Percentiles rank a stretch among this genome's conserved stretches.
Evolutionary conservation across 2,329 filamentous ascomycete species (phyloP).

Genomic region (Zarea fungicola): DNA sequence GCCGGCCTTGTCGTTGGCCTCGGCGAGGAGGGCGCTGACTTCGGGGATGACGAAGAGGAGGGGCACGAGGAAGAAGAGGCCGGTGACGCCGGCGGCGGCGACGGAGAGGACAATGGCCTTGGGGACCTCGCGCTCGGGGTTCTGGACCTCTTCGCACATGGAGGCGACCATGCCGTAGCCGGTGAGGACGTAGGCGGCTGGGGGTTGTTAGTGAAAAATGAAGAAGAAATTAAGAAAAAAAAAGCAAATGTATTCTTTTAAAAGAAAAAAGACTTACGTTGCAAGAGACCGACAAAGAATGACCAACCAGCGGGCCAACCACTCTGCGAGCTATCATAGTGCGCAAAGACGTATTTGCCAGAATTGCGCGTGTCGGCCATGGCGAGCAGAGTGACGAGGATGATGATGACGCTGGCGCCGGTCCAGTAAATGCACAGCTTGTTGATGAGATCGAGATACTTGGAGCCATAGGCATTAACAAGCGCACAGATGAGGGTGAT

Average conservation of each 20-base stretch:
- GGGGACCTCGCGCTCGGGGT: constrained; percentile 56
- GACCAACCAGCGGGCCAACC: constrained; percentile 64
- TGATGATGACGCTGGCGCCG: constrained; percentile 61
- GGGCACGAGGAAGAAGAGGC: constrained; percentile 61
- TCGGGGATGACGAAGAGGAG: constrained; percentile 72
- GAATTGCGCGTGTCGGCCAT: constrained; percentile 60
- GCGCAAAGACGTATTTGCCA: constrained; percentile 59
- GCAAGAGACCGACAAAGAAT: constrained; percentile 50
- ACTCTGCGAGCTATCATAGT: constrained; percentile 64
- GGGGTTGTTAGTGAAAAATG: constrained; percentile 24
- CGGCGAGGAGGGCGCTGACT: constrained; percentile 55
- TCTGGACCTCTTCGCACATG: constrained; percentile 58
- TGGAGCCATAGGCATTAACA: constrained; percentile 60
- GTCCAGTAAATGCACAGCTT: constrained; percentile 71
- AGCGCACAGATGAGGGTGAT: constrained; percentile 59
- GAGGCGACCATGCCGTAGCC: constrained; percentile 50
- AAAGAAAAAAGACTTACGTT: constrained; percentile 33
- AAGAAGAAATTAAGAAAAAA: constrained; percentile 22
- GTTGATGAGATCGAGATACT: constrained; percentile 60
- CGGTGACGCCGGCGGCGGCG: constrained; percentile 58
- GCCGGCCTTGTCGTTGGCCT: constrained; percentile 43
- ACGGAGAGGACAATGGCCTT: constrained; percentile 65
- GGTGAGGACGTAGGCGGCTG: constrained; percentile 35
- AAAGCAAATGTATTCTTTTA: neutral
- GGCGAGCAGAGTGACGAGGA: constrained; percentile 63